Base-by-base conservation (phyloP, 2,329 filamentous ascomycete genomes). In the Neurospora sp. region DNA sequence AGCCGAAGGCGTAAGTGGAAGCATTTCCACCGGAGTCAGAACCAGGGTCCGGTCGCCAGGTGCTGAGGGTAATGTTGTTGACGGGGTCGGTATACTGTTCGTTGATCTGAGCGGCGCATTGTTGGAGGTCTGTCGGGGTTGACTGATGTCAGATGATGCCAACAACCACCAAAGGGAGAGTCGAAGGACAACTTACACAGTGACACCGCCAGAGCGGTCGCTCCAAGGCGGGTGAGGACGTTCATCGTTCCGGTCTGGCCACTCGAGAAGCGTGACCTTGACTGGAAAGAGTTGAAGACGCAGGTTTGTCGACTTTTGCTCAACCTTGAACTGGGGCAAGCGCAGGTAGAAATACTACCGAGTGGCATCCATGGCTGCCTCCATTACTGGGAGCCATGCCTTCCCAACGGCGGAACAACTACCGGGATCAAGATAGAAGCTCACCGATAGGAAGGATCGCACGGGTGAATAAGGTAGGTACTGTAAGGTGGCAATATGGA, bases 1-100 rank as follows among this genome's bases (percentile, higher is more conserved):
- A 74, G 75, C 87, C 87, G 67, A 86, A 86, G 68, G 75, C 75
- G 69, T 73, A 78, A 1, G 74, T 70, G 2, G 52, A 66, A 1
- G 68, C 69, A 4, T 42, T 66, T 39, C 70, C 66, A 11, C 72
- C 70, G n/a, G 72, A 67, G 38, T 71, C 69, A 2, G 67, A 36
- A 15, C 66, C 58, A 17, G 66, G 62, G 17, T 58, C 52, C 23
- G 70, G 67, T 68, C 66, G 39, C 72, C 75, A 77, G 1, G 75
- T 77, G 69, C 72, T 72, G 70, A 77, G 72, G 33, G 68, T 69
- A 69, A 77, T 76, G 19, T 74, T 74, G 17, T 70, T 76, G 2
- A 40, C 66, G 6, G 71, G 40, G 38, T 77, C 74, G 19, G 70
- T 75, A 70, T 77, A 76, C 17, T 68, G 67, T 15, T 70, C 72